phyloP scores from a whole-genome alignment of 345 rosid species.

The Alliaria petiolata region DNA sequence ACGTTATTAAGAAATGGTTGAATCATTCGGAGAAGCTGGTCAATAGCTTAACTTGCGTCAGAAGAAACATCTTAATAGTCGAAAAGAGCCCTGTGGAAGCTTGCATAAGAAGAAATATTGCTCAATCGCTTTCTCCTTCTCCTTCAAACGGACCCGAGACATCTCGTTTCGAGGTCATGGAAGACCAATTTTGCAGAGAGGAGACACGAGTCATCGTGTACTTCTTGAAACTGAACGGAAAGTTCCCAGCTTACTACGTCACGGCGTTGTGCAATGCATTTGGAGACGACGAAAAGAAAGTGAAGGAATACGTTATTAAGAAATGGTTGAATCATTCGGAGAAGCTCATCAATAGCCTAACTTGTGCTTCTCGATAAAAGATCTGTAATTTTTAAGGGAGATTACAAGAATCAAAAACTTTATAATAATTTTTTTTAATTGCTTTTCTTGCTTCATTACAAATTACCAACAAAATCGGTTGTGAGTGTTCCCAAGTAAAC shows the following conservation, averaged over 20 bases:
- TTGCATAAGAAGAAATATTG: slow-evolving; percentile 14
- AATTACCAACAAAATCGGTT: slow-evolving; percentile 13
- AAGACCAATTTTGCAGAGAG: background rate
- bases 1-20: slow-evolving; percentile 14
- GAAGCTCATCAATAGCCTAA: background rate
- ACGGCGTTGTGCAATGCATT: slow-evolving; percentile 18
- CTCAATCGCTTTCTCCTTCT: background rate
- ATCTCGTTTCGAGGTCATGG: background rate
- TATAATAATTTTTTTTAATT: background rate
- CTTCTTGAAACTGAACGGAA: background rate
- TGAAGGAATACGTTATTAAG: slow-evolving; percentile 10
- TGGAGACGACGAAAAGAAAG: background rate
- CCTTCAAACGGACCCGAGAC: background rate
- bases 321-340: background rate
- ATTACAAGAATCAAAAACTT: background rate
- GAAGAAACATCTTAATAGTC: background rate
- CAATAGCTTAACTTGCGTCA: background rate
- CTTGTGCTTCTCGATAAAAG: background rate
- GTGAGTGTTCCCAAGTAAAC: slow-evolving; percentile 24
- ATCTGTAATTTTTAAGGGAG: background rate
- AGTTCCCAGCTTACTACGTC: slow-evolving; percentile 14
- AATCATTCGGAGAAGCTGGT: background rate
- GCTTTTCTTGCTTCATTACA: background rate
- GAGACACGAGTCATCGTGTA: background rate
- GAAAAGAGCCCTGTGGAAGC: background rate